phyloP scores from a whole-genome alignment of 768 basidiomycete species.

The Chalciporus pseudorubinellus region DNA sequence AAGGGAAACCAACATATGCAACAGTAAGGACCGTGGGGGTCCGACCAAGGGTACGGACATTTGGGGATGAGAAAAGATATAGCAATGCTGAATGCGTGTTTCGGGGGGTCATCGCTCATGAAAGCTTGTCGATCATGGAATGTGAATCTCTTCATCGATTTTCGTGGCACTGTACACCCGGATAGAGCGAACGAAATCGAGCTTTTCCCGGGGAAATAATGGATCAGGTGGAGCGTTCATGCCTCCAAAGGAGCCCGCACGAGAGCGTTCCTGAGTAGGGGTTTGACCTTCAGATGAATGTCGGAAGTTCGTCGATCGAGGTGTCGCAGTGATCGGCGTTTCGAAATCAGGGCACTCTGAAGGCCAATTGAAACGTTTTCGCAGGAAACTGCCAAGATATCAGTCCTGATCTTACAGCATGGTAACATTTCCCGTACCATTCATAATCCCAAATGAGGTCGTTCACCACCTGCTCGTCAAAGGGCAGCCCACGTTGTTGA shows the following conservation, averaged over 20 bases:
- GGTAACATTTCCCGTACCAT: constrained; percentile 23
- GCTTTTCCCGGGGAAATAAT: constrained; percentile 35
- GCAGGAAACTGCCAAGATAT: constrained; percentile 51
- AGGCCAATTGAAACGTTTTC: constrained; percentile 69
- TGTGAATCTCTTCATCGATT: constrained; percentile 27
- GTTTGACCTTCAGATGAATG: constrained; percentile 16
- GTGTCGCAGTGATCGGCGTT: constrained; percentile 18
- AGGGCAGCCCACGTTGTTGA: constrained; percentile 17
- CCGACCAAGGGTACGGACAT: constrained; percentile 12
- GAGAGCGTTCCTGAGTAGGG: constrained; percentile 8
- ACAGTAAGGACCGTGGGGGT: constrained; percentile 16
- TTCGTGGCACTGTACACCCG: constrained; percentile 53
- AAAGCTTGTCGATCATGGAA: constrained; percentile 14
- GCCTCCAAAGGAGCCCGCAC: constrained; percentile 4
- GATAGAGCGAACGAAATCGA: constrained; percentile 51
- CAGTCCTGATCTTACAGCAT: constrained; percentile 4
- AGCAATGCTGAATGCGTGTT: not conserved
- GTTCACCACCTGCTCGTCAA: constrained; percentile 24
- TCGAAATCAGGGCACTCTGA: constrained; percentile 40
- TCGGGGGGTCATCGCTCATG: not conserved
- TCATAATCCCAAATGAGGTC: constrained; percentile 37
- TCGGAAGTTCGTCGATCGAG: constrained; percentile 19
- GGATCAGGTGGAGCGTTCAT: constrained; percentile 21
- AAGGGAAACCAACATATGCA: constrained; percentile 1
- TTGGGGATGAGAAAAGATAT: not conserved